phyloP scores from a whole-genome alignment of 2,329 filamentous ascomycete species.

The Moelleriella libera region DNA sequence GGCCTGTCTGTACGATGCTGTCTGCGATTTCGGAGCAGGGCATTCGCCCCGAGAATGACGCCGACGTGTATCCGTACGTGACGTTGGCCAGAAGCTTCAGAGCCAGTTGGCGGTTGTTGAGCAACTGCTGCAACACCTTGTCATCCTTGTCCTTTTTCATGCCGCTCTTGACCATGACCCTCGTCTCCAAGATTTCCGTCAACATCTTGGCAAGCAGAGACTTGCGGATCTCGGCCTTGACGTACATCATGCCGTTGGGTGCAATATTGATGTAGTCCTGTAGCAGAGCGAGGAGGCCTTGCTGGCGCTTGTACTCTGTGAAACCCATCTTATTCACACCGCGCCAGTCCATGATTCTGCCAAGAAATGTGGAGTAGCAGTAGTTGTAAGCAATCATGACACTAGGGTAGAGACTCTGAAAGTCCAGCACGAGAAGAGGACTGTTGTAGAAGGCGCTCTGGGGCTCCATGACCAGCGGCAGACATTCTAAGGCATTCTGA shows the following conservation, averaged over 20 bases:
- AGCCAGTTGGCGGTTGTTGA: constrained; percentile 89
- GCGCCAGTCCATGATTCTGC: constrained; percentile 75
- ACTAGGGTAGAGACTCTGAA: constrained; percentile 90
- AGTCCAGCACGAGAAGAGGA: constrained; percentile 82
- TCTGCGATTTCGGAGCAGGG: constrained; percentile 96
- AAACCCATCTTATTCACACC: constrained; percentile 92
- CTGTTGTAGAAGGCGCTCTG: constrained; percentile 89
- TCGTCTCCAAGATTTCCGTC: constrained; percentile 84
- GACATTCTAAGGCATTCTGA: constrained; percentile 87
- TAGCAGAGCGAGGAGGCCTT: constrained; percentile 60
- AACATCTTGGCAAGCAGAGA: constrained; percentile 94
- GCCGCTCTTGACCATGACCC: constrained; percentile 93
- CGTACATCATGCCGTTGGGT: constrained; percentile 95
- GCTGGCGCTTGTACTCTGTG: constrained; percentile 66
- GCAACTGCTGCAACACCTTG: constrained; percentile 65
- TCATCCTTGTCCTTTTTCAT: constrained; percentile 93
- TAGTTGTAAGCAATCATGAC: constrained; percentile 99
- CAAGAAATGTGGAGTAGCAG: constrained; percentile 93
- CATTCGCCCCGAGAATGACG: constrained; percentile 94
- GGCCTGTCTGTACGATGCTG: constrained; percentile 90
- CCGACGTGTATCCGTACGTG: constrained; percentile 95
- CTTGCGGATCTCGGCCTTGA: constrained; percentile 71
- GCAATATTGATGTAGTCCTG: constrained; percentile 82
- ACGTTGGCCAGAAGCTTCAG: constrained; percentile 97
- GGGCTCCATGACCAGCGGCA: constrained; percentile 94